Conservation (phyloP, 2,329 filamentous ascomycete species). For the Colletotrichum tofieldiae region DNA sequence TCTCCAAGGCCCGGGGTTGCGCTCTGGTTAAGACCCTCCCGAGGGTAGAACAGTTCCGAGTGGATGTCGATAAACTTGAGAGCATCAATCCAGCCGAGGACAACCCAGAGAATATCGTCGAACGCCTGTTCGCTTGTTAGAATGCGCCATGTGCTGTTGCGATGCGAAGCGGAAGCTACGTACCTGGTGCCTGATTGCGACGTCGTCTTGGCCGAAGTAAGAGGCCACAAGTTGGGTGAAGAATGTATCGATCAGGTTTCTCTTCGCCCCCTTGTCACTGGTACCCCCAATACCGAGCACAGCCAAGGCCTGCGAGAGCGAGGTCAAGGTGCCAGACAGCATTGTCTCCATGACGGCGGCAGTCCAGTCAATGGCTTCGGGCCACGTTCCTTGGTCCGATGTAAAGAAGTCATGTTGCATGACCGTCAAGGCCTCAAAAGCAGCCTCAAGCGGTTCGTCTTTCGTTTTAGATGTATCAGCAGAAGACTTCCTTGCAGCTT, state of each 20-base stretch:
- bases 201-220: constrained; percentile 89
- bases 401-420: constrained; percentile 87
- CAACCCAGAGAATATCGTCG: constrained; percentile 97
- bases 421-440: constrained; percentile 77
- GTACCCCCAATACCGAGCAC: constrained; percentile 53
- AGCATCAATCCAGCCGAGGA: constrained; percentile 89
- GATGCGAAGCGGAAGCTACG: background rate
- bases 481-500: background rate
- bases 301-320: constrained; percentile 75
- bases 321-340: constrained; percentile 79
- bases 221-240: constrained; percentile 84
- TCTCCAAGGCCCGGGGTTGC: constrained; percentile 45
- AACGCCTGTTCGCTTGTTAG: constrained; percentile 73
- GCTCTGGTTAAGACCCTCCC: constrained; percentile 45
- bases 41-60: constrained; percentile 72
- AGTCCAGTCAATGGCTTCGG: constrained; percentile 92
- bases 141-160: background rate
- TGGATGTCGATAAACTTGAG: constrained; percentile 84
- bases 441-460: constrained; percentile 59
- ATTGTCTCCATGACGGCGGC: constrained; percentile 87
- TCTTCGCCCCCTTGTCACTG: constrained; percentile 67
- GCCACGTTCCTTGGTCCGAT: constrained; percentile 86
- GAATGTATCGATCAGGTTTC: constrained; percentile 87
- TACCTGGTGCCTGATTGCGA: constrained; percentile 76
- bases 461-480: constrained; percentile 32